phyloP scores from a whole-genome alignment of 2,329 filamentous ascomycete genomes.

The Aspergillus sergii region DNA sequence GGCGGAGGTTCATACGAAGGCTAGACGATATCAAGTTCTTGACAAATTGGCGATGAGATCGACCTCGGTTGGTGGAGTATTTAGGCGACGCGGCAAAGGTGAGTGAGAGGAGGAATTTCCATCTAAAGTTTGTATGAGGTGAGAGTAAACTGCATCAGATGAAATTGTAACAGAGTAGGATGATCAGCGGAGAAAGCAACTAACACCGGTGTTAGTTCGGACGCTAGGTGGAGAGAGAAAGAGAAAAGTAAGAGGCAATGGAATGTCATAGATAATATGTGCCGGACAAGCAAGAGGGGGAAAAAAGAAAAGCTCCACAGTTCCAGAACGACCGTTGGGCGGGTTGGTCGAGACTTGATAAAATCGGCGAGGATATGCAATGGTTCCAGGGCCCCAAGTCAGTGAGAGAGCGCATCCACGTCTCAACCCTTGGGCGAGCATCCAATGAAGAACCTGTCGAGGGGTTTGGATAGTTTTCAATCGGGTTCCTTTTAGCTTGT shows the following conservation, averaged over 20 bases:
- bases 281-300: slow-evolving; percentile 10
- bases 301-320: background rate
- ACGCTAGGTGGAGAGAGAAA: background rate
- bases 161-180: background rate
- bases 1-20: background rate
- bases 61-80: background rate
- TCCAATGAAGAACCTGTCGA: background rate
- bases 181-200: background rate
- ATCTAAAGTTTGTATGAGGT: background rate
- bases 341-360: background rate
- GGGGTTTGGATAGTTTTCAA: background rate
- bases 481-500: too few relatives aligned
- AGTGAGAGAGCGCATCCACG: background rate
- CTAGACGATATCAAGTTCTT: background rate
- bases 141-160: background rate
- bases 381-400: background rate
- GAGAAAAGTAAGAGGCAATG: background rate
- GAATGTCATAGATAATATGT: slow-evolving; percentile 2
- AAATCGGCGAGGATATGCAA: background rate
- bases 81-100: background rate
- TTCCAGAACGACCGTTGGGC: background rate
- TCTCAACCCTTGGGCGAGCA: background rate
- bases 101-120: background rate
- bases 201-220: background rate
- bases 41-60: background rate